Percentiles rank a stretch among this genome's conserved stretches.
Conservation (phyloP, 345 rosid genomes). For the Limnanthes douglasii region DNA sequence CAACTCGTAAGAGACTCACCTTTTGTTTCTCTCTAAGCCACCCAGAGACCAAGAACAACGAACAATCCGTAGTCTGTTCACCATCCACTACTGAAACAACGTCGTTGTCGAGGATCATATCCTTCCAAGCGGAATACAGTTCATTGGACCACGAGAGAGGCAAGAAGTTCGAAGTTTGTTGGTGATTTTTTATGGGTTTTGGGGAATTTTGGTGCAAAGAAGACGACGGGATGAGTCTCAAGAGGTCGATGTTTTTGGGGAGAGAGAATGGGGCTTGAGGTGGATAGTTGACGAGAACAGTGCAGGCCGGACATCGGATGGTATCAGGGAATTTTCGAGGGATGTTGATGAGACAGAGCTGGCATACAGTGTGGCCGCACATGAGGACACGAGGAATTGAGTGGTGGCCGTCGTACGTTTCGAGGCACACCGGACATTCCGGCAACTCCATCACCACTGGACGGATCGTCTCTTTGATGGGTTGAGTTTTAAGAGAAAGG, state of each 20-base stretch:
- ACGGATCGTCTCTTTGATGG: background rate
- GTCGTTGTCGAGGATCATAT: slow-evolving; percentile 32
- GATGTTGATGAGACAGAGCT: slow-evolving; percentile 44
- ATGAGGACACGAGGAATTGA: slow-evolving; percentile 69
- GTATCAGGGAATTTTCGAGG: slow-evolving; percentile 49
- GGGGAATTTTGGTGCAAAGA: slow-evolving; percentile 1
- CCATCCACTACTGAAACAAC: slow-evolving; percentile 14
- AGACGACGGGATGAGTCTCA: slow-evolving; percentile 24
- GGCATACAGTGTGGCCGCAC: slow-evolving; percentile 79
- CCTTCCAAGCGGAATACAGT: slow-evolving; percentile 47
- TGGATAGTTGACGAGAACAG: slow-evolving; percentile 68
- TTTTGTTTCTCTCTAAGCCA: slow-evolving; percentile 9
- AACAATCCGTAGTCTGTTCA: slow-evolving; percentile 5
- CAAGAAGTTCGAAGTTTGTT: slow-evolving; percentile 16
- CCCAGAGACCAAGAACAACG: slow-evolving; percentile 8
- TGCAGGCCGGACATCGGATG: slow-evolving; percentile 82
- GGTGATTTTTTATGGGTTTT: slow-evolving; percentile 5
- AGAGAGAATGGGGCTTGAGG: slow-evolving; percentile 55
- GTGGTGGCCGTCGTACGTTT: slow-evolving; percentile 36
- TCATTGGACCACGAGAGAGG: slow-evolving; percentile 53
- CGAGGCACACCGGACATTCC: slow-evolving; percentile 86
- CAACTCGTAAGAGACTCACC: slow-evolving; percentile 40
- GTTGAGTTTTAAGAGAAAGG: background rate
- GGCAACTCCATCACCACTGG: slow-evolving; percentile 35
- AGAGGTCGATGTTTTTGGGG: slow-evolving; percentile 82